These are phyloP conservation scores for Rhynchospora breviuscula DNA, from an alignment of 176 grass and related monocot genomes.

Conservation along the genomic window DNA sequence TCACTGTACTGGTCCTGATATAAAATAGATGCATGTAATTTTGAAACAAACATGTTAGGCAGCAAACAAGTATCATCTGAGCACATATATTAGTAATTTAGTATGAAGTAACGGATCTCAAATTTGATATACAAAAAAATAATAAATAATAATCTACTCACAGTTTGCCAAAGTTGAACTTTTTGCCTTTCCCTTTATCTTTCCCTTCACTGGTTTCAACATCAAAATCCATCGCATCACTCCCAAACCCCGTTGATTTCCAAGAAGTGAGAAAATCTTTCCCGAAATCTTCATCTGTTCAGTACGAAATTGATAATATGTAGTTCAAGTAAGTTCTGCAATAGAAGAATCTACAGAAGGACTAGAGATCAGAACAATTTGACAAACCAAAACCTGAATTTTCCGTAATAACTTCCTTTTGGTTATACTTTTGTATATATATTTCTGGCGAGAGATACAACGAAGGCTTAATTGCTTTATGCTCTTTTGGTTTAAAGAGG, in stretches of 20 bases:
- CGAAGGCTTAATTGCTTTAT: background rate
- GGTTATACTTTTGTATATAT: background rate
- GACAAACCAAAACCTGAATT: background rate
- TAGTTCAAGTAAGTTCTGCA: background rate
- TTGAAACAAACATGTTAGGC: background rate
- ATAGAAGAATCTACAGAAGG: background rate
- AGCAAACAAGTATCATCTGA: background rate
- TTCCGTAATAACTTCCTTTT: background rate
- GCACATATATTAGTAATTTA: background rate
- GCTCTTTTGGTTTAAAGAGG: background rate
- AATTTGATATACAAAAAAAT: background rate
- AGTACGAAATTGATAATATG: conserved; percentile 8
- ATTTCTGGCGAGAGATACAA: background rate
- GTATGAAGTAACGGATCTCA: background rate
- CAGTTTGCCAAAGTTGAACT: conserved; percentile 78
- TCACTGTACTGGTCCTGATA: background rate
- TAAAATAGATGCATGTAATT: background rate
- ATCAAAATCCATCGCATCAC: conserved; percentile 59
- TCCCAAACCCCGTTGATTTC: conserved; percentile 59
- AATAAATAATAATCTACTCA: conserved; percentile 35
- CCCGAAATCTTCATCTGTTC: conserved; percentile 83
- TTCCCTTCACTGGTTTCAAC: conserved; percentile 49
- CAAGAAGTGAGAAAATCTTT: conserved; percentile 79
- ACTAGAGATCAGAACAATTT: background rate
- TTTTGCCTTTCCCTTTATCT: conserved; percentile 47